Base-by-base conservation (phyloP, 176 grass and related monocot genomes). In the Saccharum officinarum region DNA sequence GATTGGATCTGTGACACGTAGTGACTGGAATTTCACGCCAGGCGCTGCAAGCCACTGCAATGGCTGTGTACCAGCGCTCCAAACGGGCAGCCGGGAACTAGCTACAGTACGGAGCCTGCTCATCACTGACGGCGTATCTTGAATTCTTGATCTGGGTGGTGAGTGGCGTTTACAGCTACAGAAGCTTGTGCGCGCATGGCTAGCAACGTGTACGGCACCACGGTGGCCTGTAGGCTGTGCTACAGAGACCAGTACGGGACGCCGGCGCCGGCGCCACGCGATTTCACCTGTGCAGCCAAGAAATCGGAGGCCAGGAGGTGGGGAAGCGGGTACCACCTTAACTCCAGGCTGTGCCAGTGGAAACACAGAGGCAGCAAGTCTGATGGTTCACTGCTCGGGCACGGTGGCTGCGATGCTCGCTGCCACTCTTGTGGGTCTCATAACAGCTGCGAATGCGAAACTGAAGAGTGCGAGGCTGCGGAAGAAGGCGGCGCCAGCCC, bases 361-460 rank as follows among this genome's bases (percentile, higher is more conserved):
- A 54, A 79, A 41, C 63, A 60, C 17, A 85, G 37, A 44, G 55
- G 37, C 14, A 89, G 82, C 57, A 62, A 12, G 75, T 80, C 59
- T 12, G 76, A 88, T 67, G 44, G 80, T 11, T 82, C 49, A 31
- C 37, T 88, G 41, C 44, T 73, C 30, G 64, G 41, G 40, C 86
- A 7, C 5, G 26, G 77, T 64, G 72, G 80, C 16, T 80, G 38
- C 23, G 74, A 68, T 65, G 30, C 88, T 73, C 30, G 26, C 38
- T 94, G 90, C 37, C 23, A 34, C 76, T 92, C 88, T 59, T 71
- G 82, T 85, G 74, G 92, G 18, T 82, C 88, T 87, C 82, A 17
- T 75, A 80, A 70, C 78, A 89, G 80, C 38, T 62, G 59, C n/a
- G 59, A 62, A 22, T 62, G 59, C 59, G 89, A 95, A 62, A 87